Evolutionary conservation across 1,284 basidiomycete genomes (phyloP).

Genomic region (Heliocybe sulcata): DNA sequence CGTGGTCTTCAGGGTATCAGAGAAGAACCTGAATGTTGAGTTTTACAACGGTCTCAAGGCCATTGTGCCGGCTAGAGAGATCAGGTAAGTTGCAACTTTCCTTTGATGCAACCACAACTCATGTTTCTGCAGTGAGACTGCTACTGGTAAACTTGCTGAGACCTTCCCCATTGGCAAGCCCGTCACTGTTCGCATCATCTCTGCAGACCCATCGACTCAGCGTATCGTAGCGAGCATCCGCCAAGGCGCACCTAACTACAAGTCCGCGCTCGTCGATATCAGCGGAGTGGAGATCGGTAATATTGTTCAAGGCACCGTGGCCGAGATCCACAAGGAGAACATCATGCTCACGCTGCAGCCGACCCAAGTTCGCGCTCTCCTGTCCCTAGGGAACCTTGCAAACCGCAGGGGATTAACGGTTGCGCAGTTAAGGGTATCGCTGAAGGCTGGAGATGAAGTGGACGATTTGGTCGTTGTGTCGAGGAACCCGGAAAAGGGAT

Average conservation of each 20-base stretch:
- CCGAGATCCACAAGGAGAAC: slow-evolving; percentile 83
- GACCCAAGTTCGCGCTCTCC: slow-evolving; percentile 68
- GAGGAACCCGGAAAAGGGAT: slow-evolving; percentile 82
- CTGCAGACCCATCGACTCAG: slow-evolving; percentile 54
- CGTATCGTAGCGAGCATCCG: slow-evolving; percentile 85
- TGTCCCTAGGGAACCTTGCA: slow-evolving; percentile 87
- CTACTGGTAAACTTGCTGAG: slow-evolving; percentile 39
- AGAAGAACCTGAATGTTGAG: slow-evolving; percentile 79
- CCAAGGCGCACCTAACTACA: slow-evolving; percentile 61
- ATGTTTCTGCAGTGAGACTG: not conserved
- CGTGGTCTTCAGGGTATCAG: slow-evolving; percentile 75
- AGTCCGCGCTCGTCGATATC: slow-evolving; percentile 50
- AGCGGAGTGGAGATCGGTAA: slow-evolving; percentile 73
- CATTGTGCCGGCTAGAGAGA: slow-evolving; percentile 75
- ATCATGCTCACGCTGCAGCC: slow-evolving; percentile 69
- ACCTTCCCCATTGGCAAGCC: slow-evolving; percentile 79
- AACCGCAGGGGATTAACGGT: slow-evolving; percentile 66
- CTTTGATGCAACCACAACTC: not conserved
- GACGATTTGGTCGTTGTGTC: slow-evolving; percentile 82
- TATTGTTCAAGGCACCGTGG: slow-evolving; percentile 61
- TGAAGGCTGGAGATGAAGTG: slow-evolving; percentile 72
- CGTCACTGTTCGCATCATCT: slow-evolving; percentile 81
- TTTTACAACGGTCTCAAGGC: slow-evolving; percentile 91
- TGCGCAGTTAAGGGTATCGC: slow-evolving; percentile 59
- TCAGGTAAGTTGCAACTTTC: slow-evolving; percentile 47